phyloP scores from a whole-genome alignment of 441 rosid species.

The Syzygium syzygioides region DNA sequence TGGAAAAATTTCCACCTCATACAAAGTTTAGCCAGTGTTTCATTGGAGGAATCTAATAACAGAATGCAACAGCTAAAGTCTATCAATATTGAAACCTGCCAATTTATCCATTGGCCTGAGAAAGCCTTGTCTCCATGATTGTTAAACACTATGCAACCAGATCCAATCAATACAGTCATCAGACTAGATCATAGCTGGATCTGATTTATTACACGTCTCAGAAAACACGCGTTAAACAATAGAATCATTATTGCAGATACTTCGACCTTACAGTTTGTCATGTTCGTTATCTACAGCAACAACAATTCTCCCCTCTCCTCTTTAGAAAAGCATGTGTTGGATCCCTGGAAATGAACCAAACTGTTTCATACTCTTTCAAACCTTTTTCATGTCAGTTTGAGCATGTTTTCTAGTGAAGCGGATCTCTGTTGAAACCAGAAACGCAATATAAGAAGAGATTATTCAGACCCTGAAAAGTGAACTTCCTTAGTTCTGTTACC shows the following conservation, averaged over 20 bases:
- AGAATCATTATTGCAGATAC: neutral
- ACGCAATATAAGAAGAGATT: neutral
- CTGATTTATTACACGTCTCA: neutral
- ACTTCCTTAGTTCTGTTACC: neutral
- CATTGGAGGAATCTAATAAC: neutral
- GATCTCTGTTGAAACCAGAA: neutral
- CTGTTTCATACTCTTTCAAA: neutral
- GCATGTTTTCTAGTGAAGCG: neutral
- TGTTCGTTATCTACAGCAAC: neutral
- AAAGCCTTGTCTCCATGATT: neutral
- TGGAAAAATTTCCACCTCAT: neutral
- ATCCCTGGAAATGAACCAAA: neutral
- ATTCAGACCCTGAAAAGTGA: neutral
- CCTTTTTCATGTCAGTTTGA: neutral
- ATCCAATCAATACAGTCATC: neutral
- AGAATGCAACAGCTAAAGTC: neutral
- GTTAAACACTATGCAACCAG: neutral
- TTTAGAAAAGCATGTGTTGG: neutral
- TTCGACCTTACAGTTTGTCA: neutral
- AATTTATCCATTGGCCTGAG: neutral
- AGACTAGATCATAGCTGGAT: neutral
- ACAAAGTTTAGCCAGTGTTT: neutral
- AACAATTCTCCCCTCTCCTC: neutral
- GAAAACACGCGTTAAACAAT: neutral
- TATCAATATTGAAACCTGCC: neutral